Base-by-base conservation (phyloP, 1,284 basidiomycete genomes). In the Sphagnurus paluster region DNA sequence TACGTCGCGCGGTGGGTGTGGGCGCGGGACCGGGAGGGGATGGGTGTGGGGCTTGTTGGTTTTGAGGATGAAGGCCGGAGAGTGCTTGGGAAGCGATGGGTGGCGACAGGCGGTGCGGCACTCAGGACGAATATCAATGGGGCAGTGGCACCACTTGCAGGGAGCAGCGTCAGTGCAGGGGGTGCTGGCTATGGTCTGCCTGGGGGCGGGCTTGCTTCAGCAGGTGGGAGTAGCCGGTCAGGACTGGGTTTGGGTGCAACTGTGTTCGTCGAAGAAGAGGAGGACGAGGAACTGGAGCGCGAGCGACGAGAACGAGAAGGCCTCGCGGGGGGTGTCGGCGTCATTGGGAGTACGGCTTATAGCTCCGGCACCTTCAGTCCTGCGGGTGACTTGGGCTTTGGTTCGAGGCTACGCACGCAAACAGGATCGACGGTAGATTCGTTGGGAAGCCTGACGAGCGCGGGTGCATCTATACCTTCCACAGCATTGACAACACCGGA, bases 1-100 rank as follows among this genome's bases (percentile, higher is more conserved):
- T 90, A 87, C 57, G 67, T 87, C 40, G 87, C 87, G 16, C 73
- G 89, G 9, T 91, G 88, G 88, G 82, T 87, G 36, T 90, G 87
- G 87, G 79, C 84, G 19, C 77, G 81, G 53, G 85, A 87, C 57
- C 68, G 72, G 56, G 74, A 68, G 25, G 60, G 68, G 0, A 65
- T 68, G 26, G 58, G 68, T 1, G 67, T 68, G 20, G 75, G 79
- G 0, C 67, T 80, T 4, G 75, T 76, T 17, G 80, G 78, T 20
- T 90, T 85, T 55, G 89, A 91, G 60, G 88, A 90, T 45, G 88
- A 90, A 62, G 77, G 90, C 39, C 71, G 78, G 48, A 65, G 84
- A 53, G 56, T 90, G 42, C 68, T 88, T 25, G 75, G 76, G 36
- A 87, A 86, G 64, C 71, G 86, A 33, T 90, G 87, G 87, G 74